Percentiles rank a stretch among this genome's conserved stretches.
phyloP scores from a whole-genome alignment of 2,329 filamentous ascomycete genomes.

The Fusarium algeriense region DNA sequence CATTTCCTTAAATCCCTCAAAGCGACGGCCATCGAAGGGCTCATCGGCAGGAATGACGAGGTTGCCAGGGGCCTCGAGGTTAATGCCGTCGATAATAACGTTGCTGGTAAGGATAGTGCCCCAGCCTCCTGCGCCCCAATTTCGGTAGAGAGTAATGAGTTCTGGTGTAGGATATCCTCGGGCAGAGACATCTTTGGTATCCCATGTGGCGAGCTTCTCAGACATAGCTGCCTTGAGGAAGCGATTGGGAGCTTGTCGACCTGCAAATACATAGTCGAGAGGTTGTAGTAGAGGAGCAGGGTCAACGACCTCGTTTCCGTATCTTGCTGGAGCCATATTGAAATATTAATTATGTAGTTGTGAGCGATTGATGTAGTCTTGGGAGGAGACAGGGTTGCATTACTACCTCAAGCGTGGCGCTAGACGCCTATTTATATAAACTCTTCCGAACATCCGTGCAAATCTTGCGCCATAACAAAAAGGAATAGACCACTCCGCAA shows the following conservation, averaged over 20 bases:
- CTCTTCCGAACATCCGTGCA: background rate
- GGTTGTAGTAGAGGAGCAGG: conserved; percentile 27
- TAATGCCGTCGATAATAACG: conserved; percentile 26
- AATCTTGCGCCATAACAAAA: background rate
- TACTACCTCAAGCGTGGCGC: background rate
- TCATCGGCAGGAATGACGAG: conserved; percentile 12
- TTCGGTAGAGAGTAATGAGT: conserved; percentile 28
- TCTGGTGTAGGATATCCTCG: conserved; percentile 30
- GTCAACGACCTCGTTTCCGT: conserved; percentile 25
- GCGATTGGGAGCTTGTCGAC: conserved; percentile 24
- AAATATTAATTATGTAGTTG: background rate
- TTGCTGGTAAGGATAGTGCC: conserved; percentile 30
- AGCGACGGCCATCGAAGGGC: conserved; percentile 25
- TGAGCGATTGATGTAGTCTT: background rate
- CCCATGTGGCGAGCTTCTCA: conserved; percentile 33
- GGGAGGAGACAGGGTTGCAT: background rate
- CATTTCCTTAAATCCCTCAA: conserved; percentile 31
- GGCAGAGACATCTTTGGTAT: conserved; percentile 27
- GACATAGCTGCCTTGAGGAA: conserved; percentile 39
- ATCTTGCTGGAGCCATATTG: conserved; percentile 23
- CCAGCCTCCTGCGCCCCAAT: conserved; percentile 34
- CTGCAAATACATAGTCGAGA: conserved; percentile 28
- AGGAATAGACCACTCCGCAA: conserved; percentile 2
- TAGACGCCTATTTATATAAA: conserved; percentile 4
- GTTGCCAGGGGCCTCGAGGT: conserved; percentile 30